Percentiles rank a stretch among this genome's conserved stretches.
Conservation (phyloP, 441 rosid species). For the Capsella rubella region DNA sequence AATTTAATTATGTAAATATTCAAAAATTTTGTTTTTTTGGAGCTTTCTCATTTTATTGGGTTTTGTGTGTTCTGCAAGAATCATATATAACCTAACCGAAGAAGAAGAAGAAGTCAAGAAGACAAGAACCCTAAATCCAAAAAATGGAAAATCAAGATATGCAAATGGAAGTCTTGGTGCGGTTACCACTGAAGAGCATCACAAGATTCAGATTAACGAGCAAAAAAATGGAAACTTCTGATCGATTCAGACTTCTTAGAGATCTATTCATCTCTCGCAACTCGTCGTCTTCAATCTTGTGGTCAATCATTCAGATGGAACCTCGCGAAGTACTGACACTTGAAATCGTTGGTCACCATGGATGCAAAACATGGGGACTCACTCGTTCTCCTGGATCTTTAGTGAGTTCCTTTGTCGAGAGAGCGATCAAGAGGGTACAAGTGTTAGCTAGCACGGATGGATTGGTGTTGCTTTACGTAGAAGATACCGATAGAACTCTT, state of each 20-base stretch:
- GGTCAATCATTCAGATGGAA: conserved; percentile 34
- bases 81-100: too few species aligned
- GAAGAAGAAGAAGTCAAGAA: too few species aligned
- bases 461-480: background rate
- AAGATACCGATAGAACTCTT: background rate
- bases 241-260: conserved; percentile 37
- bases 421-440: background rate
- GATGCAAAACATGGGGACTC: conserved; percentile 30
- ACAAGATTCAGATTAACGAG: conserved; percentile 27
- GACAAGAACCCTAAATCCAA: too few species aligned
- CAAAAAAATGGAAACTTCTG: conserved; percentile 22
- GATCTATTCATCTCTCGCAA: conserved; percentile 17
- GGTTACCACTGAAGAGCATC: conserved; percentile 29
- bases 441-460: conserved; percentile 36
- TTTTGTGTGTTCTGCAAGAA: too few species aligned
- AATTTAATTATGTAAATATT: too few species aligned
- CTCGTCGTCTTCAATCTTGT: conserved; percentile 26
- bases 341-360: conserved; percentile 29
- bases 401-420: conserved; percentile 10
- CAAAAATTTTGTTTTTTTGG: too few species aligned
- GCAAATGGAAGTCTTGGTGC: background rate
- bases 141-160: conserved; percentile 16
- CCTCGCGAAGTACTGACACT: conserved; percentile 25
- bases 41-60: too few species aligned
- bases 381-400: conserved; percentile 23